Percentiles rank a stretch among this genome's conserved stretches.
phyloP scores from a whole-genome alignment of 176 grass and related monocot genomes.

The Aegilops tauschii region DNA sequence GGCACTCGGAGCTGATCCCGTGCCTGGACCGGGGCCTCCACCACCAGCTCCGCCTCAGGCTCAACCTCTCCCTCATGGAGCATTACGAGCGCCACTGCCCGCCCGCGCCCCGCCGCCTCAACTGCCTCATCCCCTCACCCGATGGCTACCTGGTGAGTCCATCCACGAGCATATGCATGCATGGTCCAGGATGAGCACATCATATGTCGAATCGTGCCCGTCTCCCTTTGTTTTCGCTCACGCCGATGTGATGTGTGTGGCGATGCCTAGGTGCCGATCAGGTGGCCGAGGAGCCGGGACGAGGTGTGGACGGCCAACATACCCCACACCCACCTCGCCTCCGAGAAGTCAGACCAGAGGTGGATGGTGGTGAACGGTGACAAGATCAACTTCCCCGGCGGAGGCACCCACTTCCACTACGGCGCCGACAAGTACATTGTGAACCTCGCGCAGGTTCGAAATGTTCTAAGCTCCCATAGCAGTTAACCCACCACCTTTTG shows the following conservation, averaged over 20 bases:
- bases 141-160: constrained; percentile 52
- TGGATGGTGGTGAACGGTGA: constrained; percentile 79
- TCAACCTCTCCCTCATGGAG: constrained; percentile 77
- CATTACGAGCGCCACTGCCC: constrained; percentile 92
- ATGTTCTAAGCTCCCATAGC: not conserved
- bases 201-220: too few relatives aligned
- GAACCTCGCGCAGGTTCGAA: constrained; percentile 60
- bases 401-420: constrained; percentile 71
- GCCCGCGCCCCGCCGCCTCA: constrained; percentile 39
- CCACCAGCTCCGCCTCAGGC: constrained; percentile 59
- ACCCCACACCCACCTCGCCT: constrained; percentile 67
- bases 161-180: not conserved
- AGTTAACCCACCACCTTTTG: not conserved
- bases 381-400: constrained; percentile 81
- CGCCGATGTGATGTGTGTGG: not conserved
- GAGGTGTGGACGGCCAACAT: constrained; percentile 79
- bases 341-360: constrained; percentile 78
- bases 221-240: too few relatives aligned
- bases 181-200: too few relatives aligned
- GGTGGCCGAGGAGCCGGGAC: constrained; percentile 71
- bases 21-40: constrained; percentile 66
- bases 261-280: constrained; percentile 41
- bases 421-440: constrained; percentile 82
- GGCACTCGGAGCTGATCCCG: constrained; percentile 72
- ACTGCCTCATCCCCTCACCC: constrained; percentile 82